phyloP scores from a whole-genome alignment of 345 rosid species.

The Boechera divaricarpa region DNA sequence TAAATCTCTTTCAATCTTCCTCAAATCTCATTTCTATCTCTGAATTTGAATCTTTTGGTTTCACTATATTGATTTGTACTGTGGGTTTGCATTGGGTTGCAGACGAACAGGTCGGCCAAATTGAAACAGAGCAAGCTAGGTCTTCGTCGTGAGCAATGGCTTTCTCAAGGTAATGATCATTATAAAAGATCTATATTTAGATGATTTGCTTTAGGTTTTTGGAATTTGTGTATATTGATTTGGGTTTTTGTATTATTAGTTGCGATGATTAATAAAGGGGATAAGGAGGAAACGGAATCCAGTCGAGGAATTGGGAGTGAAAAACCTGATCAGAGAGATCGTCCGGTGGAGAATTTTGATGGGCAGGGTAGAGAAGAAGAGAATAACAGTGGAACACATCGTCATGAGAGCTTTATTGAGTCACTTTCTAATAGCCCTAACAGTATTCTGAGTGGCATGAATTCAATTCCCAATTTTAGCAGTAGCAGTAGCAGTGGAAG shows the following conservation, averaged over 20 bases:
- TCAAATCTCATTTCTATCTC: neutral
- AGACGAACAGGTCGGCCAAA: conserved; percentile 90
- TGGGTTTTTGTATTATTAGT: conserved; percentile 37
- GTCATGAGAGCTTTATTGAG: conserved; percentile 64
- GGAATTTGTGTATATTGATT: conserved; percentile 13
- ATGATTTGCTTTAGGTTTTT: conserved; percentile 2
- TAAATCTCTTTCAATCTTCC: neutral
- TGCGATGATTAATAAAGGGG: conserved; percentile 59
- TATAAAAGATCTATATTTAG: neutral
- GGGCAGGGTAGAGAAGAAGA: conserved; percentile 45
- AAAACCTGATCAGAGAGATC: conserved; percentile 39
- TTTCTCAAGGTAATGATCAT: conserved; percentile 71
- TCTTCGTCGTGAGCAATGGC: conserved; percentile 98
- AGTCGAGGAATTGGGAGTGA: conserved; percentile 37
- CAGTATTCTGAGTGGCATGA: conserved; percentile 49
- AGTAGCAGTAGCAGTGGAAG: conserved; percentile 75
- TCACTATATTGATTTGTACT: conserved; percentile 7
- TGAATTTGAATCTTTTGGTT: neutral
- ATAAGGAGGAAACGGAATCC: conserved; percentile 54
- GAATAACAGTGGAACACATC: conserved; percentile 48
- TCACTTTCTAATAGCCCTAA: conserved; percentile 66
- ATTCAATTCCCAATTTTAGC: conserved; percentile 59
- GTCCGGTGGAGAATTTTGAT: conserved; percentile 52
- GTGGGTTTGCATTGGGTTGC: conserved; percentile 41
- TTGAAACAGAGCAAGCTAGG: conserved; percentile 93